Evolutionary conservation across 2,329 filamentous ascomycete genomes (phyloP).

Genomic region (Ustilaginoidea virens): DNA sequence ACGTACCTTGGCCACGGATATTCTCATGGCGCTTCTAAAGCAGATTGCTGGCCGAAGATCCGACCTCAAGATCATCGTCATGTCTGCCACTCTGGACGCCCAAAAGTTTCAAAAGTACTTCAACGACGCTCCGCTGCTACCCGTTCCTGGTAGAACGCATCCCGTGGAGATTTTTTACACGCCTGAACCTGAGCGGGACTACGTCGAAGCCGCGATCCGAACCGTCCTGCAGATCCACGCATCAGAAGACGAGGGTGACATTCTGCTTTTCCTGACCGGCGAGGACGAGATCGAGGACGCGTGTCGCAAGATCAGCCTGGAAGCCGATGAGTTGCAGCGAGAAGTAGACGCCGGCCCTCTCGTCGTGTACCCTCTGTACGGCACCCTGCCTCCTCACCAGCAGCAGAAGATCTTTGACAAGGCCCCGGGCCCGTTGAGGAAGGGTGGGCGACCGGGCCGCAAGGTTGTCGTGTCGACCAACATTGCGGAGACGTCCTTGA

Average conservation of each 20-base stretch:
- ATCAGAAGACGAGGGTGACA: slow-evolving; percentile 80
- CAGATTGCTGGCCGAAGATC: slow-evolving; percentile 67
- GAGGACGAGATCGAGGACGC: slow-evolving; percentile 98
- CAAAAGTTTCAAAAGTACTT: slow-evolving; percentile 98
- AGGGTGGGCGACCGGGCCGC: slow-evolving; percentile 72
- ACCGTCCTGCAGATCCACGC: slow-evolving; percentile 96
- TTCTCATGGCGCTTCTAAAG: slow-evolving; percentile 92
- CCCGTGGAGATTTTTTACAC: slow-evolving; percentile 99
- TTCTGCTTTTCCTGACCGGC: slow-evolving; percentile 87
- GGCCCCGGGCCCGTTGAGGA: slow-evolving; percentile 55
- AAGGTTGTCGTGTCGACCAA: slow-evolving; percentile 94
- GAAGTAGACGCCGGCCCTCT: slow-evolving; percentile 87
- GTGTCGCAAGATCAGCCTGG: slow-evolving; percentile 76
- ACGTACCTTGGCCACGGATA: slow-evolving; percentile 90
- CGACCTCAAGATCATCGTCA: slow-evolving; percentile 96
- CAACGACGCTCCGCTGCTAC: slow-evolving; percentile 80
- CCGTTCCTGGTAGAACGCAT: slow-evolving; percentile 87
- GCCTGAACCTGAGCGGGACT: slow-evolving; percentile 87
- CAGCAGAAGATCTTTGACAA: slow-evolving; percentile 94
- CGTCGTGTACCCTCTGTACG: slow-evolving; percentile 85
- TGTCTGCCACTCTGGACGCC: slow-evolving; percentile 93
- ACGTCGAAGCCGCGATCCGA: slow-evolving; percentile 85
- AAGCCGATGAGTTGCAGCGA: slow-evolving; percentile 79
- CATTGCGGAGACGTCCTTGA: slow-evolving; percentile 93
- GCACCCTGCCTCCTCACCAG: slow-evolving; percentile 78